Evolutionary conservation across 495 filamentous ascomycete genomes (phyloP).

Genomic region (Hypomontagnella submonticulosa): DNA sequence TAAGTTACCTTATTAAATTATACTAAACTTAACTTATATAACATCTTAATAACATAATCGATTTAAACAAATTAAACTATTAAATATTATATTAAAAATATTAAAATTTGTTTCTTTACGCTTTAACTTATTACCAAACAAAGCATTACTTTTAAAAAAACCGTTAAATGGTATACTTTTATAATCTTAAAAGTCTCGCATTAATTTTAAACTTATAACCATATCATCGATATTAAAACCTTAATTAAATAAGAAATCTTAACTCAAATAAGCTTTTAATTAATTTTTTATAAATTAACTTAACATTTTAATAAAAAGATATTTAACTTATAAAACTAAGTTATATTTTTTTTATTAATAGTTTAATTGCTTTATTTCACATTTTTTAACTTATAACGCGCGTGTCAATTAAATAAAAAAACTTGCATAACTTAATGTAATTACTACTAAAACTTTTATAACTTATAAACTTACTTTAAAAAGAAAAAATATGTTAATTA

Average conservation of each 20-base stretch:
- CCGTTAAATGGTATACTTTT: background rate
- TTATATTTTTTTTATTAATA: background rate
- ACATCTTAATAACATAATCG: background rate
- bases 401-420: background rate
- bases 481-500: constrained; percentile 1
- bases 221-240: background rate
- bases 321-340: background rate
- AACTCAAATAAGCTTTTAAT: background rate
- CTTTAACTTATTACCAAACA: background rate
- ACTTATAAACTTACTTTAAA: background rate
- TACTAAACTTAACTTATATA: background rate
- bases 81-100: background rate
- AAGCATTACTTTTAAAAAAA: background rate
- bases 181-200: background rate
- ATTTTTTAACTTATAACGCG: background rate
- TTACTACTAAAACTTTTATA: background rate
- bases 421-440: background rate
- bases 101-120: background rate
- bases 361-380: background rate
- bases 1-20: background rate
- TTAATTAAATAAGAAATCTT: background rate
- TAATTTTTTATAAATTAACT: background rate
- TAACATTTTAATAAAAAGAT: background rate
- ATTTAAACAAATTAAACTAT: background rate
- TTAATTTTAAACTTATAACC: background rate